Evolutionary conservation across 2,329 filamentous ascomycete genomes (phyloP), one percentile per base, ranked within the genome.

Genomic region (Botrytis tulipae): DNA sequence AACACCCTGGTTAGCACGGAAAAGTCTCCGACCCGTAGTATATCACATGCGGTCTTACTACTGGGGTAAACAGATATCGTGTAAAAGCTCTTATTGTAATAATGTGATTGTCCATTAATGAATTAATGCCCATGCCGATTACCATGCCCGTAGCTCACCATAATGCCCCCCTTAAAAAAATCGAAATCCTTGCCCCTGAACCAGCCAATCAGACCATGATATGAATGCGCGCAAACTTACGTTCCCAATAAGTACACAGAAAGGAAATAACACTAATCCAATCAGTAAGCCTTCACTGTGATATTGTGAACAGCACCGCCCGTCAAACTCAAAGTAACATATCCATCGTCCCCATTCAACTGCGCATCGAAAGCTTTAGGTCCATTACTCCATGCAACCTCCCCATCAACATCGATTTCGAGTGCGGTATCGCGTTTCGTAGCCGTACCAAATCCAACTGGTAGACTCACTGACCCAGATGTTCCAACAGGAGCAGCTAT

Each of bases 401-500:
- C 35, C 22, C 66, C 71, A 74, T 80, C 73, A 14, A 79, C 68
- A 60, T 74, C 74, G 4, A 80, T 73, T 20, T 69, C 29, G 1
- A 29, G 32, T 3, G 18, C 18, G 20, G 20, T 32, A 37, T 59
- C 46, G 7, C 35, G 16, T 42, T 68, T 68, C 3, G 10, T 35
- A 22, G 68, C 62, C 20, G 66, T 74, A 4, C 48, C 25, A 59
- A 70, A 73, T 6, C 42, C 42, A 25, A 78, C 76, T 7, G 79
- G 79, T 12, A 81, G 76, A 18, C 74, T 76, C 1, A 80, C 74
- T 1, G 71, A 69, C 5, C 79, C 79, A 35, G 42, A 75, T 6
- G 74, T 78, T 0, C 79, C 79, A 12, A 60, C 66, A 6, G 84
- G 83, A 22, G 81, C 76, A 25, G 73, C 76, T 1, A 83, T 78